phyloP scores from a whole-genome alignment of 805 yeast species.

The Lachancea thermotolerans region DNA sequence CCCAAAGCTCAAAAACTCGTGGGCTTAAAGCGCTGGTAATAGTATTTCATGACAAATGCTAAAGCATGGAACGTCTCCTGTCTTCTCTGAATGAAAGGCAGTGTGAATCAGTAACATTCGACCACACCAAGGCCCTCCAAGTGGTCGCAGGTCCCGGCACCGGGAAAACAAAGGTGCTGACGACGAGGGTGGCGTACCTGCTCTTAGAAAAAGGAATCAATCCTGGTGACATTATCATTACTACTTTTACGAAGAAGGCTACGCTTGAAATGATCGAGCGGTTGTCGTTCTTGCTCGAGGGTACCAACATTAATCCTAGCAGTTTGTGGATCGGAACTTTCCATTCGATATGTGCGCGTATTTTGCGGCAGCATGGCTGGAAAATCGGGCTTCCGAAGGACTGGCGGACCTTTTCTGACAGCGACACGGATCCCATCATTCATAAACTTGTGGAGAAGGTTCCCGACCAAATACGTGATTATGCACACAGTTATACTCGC shows the following conservation, averaged over 20 bases:
- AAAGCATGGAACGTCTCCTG: slow-evolving; percentile 3
- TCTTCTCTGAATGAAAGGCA: slow-evolving; percentile 38
- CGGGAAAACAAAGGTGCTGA: slow-evolving; percentile 77
- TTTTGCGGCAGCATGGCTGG: slow-evolving; percentile 50
- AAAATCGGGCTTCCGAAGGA: slow-evolving; percentile 38
- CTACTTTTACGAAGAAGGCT: slow-evolving; percentile 91
- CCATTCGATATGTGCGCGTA: slow-evolving; percentile 69
- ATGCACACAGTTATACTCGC: slow-evolving; percentile 22
- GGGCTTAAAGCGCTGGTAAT: too few relatives aligned
- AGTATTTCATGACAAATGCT: not conserved
- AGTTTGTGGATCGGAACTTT: slow-evolving; percentile 77
- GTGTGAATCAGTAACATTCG: slow-evolving; percentile 37
- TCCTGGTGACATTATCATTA: slow-evolving; percentile 66
- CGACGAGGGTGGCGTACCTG: slow-evolving; percentile 70
- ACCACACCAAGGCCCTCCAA: slow-evolving; percentile 38
- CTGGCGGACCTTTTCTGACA: slow-evolving; percentile 55
- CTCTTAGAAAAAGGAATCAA: slow-evolving; percentile 43
- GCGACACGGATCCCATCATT: slow-evolving; percentile 40
- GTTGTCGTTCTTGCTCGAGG: slow-evolving; percentile 34
- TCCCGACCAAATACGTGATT: slow-evolving; percentile 31
- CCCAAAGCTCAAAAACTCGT: too few relatives aligned
- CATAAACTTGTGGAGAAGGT: slow-evolving; percentile 33
- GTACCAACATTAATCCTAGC: slow-evolving; percentile 30
- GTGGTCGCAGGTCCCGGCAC: slow-evolving; percentile 65
- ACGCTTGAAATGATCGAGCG: slow-evolving; percentile 78